Percentiles rank a stretch among this genome's conserved stretches.
Evolutionary conservation across 2,329 filamentous ascomycete species (phyloP).

Genomic region (Cercospora beticola): DNA sequence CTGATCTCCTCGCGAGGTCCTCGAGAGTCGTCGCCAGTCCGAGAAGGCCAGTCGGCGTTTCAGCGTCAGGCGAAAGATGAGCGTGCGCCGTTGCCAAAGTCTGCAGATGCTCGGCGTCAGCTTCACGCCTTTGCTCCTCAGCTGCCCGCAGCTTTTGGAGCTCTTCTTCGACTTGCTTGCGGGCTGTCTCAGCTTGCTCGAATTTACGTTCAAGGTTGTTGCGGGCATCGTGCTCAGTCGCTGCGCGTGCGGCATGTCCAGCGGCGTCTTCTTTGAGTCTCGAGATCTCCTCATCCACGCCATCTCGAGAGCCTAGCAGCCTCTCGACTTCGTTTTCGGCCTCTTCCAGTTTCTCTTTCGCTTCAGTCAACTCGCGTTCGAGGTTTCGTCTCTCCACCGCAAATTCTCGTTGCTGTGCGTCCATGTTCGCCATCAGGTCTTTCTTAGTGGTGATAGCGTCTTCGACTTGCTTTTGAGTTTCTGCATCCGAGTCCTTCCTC

Average conservation of each 20-base stretch:
- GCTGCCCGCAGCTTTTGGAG: slow-evolving; percentile 58
- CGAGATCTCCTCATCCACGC: slow-evolving; percentile 73
- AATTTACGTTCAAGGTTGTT: slow-evolving; percentile 58
- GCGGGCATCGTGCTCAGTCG: slow-evolving; percentile 61
- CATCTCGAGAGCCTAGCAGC: slow-evolving; percentile 76
- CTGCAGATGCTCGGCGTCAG: slow-evolving; percentile 36
- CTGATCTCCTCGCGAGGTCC: slow-evolving; percentile 44
- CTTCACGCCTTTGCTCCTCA: slow-evolving; percentile 54
- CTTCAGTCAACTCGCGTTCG: slow-evolving; percentile 73
- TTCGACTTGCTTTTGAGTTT: slow-evolving; percentile 68
- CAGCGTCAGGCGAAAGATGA: slow-evolving; percentile 40
- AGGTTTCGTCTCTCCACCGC: slow-evolving; percentile 78
- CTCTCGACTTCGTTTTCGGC: slow-evolving; percentile 89
- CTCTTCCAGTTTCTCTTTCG: slow-evolving; percentile 79
- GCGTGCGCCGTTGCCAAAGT: slow-evolving; percentile 40
- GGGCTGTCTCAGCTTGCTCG: slow-evolving; percentile 29
- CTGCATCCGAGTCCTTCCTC: slow-evolving; percentile 55
- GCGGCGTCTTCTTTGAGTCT: slow-evolving; percentile 54
- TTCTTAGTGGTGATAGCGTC: slow-evolving; percentile 90
- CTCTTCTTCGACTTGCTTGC: slow-evolving; percentile 36
- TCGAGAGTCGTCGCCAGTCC: slow-evolving; percentile 46
- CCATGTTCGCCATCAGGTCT: slow-evolving; percentile 91
- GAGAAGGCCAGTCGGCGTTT: slow-evolving; percentile 41
- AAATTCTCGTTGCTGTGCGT: slow-evolving; percentile 86
- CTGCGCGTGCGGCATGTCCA: slow-evolving; percentile 63